Percentiles rank a stretch among this genome's conserved stretches.
Evolutionary conservation across 2,329 filamentous ascomycete species (phyloP).

Genomic region (Sporothrix pallida): DNA sequence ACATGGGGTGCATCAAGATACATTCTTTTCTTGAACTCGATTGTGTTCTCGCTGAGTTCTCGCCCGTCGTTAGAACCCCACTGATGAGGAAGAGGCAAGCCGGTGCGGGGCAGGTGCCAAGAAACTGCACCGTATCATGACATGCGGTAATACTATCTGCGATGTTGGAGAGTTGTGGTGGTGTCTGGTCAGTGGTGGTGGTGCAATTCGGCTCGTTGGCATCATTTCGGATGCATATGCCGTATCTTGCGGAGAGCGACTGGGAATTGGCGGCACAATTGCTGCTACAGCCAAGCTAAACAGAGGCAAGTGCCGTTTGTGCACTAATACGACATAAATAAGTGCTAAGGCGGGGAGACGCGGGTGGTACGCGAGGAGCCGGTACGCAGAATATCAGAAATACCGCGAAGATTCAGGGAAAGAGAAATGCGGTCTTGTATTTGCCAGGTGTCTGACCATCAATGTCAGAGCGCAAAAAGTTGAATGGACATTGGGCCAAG

Average conservation of each 20-base stretch:
- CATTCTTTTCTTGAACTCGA: background rate
- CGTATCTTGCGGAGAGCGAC: background rate
- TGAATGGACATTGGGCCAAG: background rate
- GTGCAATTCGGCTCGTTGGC: slow-evolving; percentile 3
- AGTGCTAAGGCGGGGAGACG: background rate
- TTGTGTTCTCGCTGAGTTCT: background rate
- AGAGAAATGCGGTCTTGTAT: background rate
- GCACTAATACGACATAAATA: background rate
- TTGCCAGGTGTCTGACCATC: too few relatives aligned
- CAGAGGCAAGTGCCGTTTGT: background rate
- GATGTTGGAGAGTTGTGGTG: background rate
- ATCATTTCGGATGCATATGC: background rate
- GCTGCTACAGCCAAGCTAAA: background rate
- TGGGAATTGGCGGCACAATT: background rate
- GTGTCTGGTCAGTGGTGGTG: background rate
- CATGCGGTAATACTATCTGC: background rate
- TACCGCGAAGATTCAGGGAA: background rate
- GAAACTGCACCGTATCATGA: background rate
- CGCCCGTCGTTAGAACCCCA: background rate
- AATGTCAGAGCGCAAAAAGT: background rate
- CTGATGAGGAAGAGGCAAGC: background rate
- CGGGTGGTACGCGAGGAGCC: background rate
- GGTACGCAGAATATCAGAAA: background rate
- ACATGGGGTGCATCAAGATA: background rate
- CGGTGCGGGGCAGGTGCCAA: background rate